Conservation (phyloP, 1,284 basidiomycete genomes). For the Singerocomus rubriflavus region DNA sequence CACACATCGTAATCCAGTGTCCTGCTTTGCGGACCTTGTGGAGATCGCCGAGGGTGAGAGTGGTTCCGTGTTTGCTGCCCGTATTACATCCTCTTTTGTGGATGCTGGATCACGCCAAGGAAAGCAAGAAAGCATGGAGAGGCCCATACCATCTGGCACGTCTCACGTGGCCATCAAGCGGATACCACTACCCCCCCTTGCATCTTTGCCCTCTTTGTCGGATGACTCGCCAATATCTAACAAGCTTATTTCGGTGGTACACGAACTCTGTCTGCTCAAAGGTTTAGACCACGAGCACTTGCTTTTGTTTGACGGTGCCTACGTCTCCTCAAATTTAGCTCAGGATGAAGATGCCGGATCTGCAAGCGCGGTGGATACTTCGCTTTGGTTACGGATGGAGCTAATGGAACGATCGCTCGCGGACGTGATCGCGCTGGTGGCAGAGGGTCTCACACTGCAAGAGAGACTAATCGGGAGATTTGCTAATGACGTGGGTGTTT, state of each 20-base stretch:
- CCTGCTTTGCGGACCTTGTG: constrained; percentile 58
- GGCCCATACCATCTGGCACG: constrained; percentile 16
- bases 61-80: constrained; percentile 67
- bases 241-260: constrained; percentile 59
- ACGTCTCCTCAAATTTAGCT: constrained; percentile 48
- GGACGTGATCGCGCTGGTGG: constrained; percentile 64
- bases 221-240: constrained; percentile 41
- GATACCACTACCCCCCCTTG: constrained; percentile 52
- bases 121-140: constrained; percentile 21
- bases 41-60: constrained; percentile 80
- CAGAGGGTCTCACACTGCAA: constrained; percentile 55
- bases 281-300: constrained; percentile 57
- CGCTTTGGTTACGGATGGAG: constrained; percentile 81
- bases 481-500: constrained; percentile 62
- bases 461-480: constrained; percentile 69
- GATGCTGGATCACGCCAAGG: constrained; percentile 17
- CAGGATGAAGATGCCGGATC: constrained; percentile 42
- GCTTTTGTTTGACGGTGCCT: constrained; percentile 62
- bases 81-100: constrained; percentile 41
- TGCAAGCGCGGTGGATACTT: constrained; percentile 25
- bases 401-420: constrained; percentile 81
- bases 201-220: constrained; percentile 15
- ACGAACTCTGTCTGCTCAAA: constrained; percentile 58
- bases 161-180: constrained; percentile 71
- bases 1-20: constrained; percentile 58